phyloP scores from a whole-genome alignment of 1,284 basidiomycete genomes.

The Marasmius sp. region DNA sequence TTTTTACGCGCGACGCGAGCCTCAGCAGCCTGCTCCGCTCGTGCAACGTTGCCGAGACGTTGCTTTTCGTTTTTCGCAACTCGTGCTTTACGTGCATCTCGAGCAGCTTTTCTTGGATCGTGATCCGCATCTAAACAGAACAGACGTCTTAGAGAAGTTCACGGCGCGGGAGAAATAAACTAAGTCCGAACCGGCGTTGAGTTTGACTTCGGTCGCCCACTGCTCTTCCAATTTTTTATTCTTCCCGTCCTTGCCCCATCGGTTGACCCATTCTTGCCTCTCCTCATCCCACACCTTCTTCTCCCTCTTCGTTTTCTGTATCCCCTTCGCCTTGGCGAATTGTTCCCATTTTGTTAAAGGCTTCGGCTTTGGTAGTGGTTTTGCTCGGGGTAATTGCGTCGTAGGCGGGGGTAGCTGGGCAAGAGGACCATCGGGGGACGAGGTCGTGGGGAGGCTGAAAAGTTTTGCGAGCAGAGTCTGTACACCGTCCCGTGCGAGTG shows the following conservation, averaged over 20 bases:
- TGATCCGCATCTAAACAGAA: slow-evolving; percentile 58
- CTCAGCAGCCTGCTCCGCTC: slow-evolving; percentile 38
- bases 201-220: slow-evolving; percentile 92
- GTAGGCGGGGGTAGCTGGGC: slow-evolving; percentile 79
- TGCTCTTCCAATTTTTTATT: slow-evolving; percentile 89
- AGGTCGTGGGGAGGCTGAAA: slow-evolving; percentile 79
- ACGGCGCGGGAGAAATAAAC: neutral
- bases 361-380: slow-evolving; percentile 92
- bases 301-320: slow-evolving; percentile 79
- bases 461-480: slow-evolving; percentile 82
- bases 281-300: slow-evolving; percentile 94
- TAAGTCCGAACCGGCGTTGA: slow-evolving; percentile 70
- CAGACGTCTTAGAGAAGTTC: slow-evolving; percentile 1
- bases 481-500: slow-evolving; percentile 83
- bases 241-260: slow-evolving; percentile 92
- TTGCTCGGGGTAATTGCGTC: slow-evolving; percentile 83
- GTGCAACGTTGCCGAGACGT: slow-evolving; percentile 76
- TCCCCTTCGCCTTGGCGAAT: slow-evolving; percentile 94
- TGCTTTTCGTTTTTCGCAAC: slow-evolving; percentile 87
- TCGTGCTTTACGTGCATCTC: slow-evolving; percentile 77
- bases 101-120: slow-evolving; percentile 79
- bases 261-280: slow-evolving; percentile 87
- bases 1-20: slow-evolving; percentile 59
- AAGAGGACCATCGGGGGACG: slow-evolving; percentile 82
- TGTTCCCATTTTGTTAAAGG: slow-evolving; percentile 95